phyloP scores from a whole-genome alignment of 2,329 filamentous ascomycete genomes.

The Boeremia exigua region DNA sequence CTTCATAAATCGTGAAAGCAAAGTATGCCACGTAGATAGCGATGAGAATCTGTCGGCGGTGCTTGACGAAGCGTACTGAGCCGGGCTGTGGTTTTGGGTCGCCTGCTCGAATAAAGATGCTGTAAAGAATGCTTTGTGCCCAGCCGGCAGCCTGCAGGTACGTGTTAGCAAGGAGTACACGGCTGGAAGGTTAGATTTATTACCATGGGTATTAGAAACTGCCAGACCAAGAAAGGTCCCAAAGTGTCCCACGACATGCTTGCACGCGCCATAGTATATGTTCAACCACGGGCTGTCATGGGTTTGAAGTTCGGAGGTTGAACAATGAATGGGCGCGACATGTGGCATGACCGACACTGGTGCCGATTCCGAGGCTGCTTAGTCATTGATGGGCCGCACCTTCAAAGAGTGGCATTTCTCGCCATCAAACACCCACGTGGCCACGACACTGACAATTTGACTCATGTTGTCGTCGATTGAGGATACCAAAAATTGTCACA shows the following conservation, averaged over 20 bases:
- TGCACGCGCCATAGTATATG: conserved; percentile 27
- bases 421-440: too few species aligned
- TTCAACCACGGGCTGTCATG: not conserved
- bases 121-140: conserved; percentile 82
- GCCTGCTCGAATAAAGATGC: conserved; percentile 86
- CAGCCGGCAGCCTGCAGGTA: conserved; percentile 38
- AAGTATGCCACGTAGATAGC: conserved; percentile 84
- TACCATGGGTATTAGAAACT: conserved; percentile 45
- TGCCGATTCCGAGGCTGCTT: conserved; percentile 9
- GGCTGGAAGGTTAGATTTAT: not conserved
- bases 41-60: conserved; percentile 84
- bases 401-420: not conserved
- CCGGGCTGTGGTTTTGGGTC: conserved; percentile 76
- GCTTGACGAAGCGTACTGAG: conserved; percentile 70
- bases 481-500: too few species aligned
- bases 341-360: conserved; percentile 2
- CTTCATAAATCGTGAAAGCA: conserved; percentile 89
- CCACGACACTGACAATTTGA: too few species aligned
- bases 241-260: conserved; percentile 41
- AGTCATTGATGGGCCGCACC: conserved; percentile 1
- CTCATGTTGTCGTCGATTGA: too few species aligned
- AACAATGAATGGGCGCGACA: conserved; percentile 10
- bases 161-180: conserved; percentile 20
- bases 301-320: not conserved
- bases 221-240: conserved; percentile 43